These are phyloP conservation scores for Russula brevipes DNA, from an alignment of 768 basidiomycete species.

Conservation along the genomic window DNA sequence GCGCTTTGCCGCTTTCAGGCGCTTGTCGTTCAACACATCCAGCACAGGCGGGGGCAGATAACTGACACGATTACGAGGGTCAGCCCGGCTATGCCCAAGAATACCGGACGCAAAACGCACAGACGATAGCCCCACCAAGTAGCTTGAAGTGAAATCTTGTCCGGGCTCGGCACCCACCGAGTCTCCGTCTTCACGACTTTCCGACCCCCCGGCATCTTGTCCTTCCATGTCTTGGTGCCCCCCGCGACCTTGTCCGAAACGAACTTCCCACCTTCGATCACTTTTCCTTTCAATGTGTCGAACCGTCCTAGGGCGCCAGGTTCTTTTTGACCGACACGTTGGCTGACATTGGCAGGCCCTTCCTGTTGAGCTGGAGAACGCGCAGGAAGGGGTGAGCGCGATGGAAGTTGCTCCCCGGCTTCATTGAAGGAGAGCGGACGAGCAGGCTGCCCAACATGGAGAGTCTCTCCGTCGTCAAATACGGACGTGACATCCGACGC, in stretches of 20 bases:
- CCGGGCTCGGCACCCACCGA: slow-evolving; percentile 66
- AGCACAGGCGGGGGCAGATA: slow-evolving; percentile 78
- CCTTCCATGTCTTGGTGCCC: slow-evolving; percentile 15
- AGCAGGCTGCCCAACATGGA: slow-evolving; percentile 33
- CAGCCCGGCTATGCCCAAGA: background rate
- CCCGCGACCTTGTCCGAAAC: slow-evolving; percentile 19
- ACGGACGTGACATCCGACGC: slow-evolving; percentile 53
- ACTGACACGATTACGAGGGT: slow-evolving; percentile 33
- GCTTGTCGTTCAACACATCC: slow-evolving; percentile 53
- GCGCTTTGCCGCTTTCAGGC: slow-evolving; percentile 64
- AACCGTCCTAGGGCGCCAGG: slow-evolving; percentile 24
- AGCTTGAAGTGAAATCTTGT: slow-evolving; percentile 66
- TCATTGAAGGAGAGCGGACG: slow-evolving; percentile 12
- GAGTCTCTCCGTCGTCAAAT: slow-evolving; percentile 36
- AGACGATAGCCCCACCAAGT: slow-evolving; percentile 81
- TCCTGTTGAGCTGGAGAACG: slow-evolving; percentile 6
- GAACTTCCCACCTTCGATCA: slow-evolving; percentile 17
- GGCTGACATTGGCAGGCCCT: background rate
- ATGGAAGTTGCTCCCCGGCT: slow-evolving; percentile 11
- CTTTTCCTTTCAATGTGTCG: slow-evolving; percentile 15
- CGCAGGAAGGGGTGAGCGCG: slow-evolving; percentile 6
- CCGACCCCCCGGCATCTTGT: slow-evolving; percentile 31
- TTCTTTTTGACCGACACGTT: slow-evolving; percentile 21
- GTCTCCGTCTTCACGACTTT: slow-evolving; percentile 19
- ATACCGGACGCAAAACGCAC: slow-evolving; percentile 36